A percentile compares a stretch with the other conserved stretches of the same genome.
Conservation (phyloP, 345 rosid species). For the Syzygium jambos region DNA sequence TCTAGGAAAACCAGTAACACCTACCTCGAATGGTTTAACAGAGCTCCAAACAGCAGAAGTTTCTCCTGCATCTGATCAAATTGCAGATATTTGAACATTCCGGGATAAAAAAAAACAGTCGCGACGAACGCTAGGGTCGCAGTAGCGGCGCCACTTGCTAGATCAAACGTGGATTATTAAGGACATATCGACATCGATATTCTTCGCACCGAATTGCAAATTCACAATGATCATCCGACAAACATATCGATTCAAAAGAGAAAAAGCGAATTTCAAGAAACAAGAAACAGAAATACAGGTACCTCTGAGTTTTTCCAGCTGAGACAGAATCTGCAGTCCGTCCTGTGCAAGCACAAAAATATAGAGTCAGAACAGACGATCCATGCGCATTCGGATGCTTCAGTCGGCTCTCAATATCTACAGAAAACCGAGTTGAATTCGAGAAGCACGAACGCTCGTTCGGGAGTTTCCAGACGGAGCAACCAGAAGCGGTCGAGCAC, state of each 20-base stretch:
- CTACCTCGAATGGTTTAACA: not conserved
- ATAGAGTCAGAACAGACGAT: not conserved
- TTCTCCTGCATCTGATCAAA: conserved; percentile 3
- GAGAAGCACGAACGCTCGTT: not conserved
- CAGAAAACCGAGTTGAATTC: not conserved
- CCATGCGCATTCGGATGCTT: not conserved
- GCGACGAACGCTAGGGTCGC: not conserved
- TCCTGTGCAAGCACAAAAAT: conserved; percentile 25
- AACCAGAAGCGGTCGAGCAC: not conserved
- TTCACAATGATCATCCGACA: not conserved
- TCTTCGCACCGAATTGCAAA: not conserved
- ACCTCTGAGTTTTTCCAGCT: conserved; percentile 63
- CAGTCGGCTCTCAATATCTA: not conserved
- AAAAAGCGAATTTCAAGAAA: not conserved
- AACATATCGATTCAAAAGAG: not conserved
- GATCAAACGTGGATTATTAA: not conserved
- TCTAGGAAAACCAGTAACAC: not conserved
- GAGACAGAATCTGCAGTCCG: conserved; percentile 50
- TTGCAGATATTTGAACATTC: not conserved
- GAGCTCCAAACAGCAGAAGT: not conserved
- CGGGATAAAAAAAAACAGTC: not conserved
- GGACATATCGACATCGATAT: not conserved
- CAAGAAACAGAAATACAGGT: not conserved
- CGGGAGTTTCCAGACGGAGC: not conserved
- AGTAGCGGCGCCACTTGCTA: not conserved